Evolutionary conservation across 495 filamentous ascomycete species (phyloP), one percentile per base, ranked within the genome.

Genomic region (Sporormia fimetaria): DNA sequence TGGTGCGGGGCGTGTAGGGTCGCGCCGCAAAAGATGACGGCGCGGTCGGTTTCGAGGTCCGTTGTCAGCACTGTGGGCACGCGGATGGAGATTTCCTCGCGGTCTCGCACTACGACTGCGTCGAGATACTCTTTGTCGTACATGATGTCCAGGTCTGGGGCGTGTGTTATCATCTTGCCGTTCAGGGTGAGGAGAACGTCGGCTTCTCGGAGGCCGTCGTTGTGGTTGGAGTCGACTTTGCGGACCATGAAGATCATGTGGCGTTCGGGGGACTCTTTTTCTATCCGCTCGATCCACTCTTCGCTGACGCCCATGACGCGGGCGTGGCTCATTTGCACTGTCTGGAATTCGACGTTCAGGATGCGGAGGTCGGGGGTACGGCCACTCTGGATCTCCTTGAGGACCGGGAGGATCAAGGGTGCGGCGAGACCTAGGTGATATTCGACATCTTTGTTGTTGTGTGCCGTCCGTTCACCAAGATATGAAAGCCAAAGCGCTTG

Each of bases 201-300:
- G 28, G 85, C 85, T 62, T 99, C 90, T 31, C 82, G 69, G 26
- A 99, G 75, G 12, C 71, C 66, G 37, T 67, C 63, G 11, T 70
- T 59, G 12, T 79, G 75, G 10, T 71, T 76, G 25, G 76, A 80
- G 52, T 92, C 78, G 24, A 88, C 74, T 64, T 99, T 99, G 44
- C 87, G 85, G 18, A 99, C 82, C 83, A 99, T 92, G 67, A 99
- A 99, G 15, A 99, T 73, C 61, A 96, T 90, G 58, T 99, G 90
- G 36, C 81, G 80, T 12, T 88, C 76, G 6, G 83, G 81, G 53
- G 95, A 94, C 37, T 86, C 81, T 37, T 74, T 60, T 23, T 87
- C 78, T 16, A 94, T 87, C 61, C 81, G 78, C 47, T 81, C 69
- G 49, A 96, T 94, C 92, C 90, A 95, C 34, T 92, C 81, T 54